Evolutionary conservation across 1,139 yeast genomes (phyloP).

Genomic region (Casaregolazyma lundiana): DNA sequence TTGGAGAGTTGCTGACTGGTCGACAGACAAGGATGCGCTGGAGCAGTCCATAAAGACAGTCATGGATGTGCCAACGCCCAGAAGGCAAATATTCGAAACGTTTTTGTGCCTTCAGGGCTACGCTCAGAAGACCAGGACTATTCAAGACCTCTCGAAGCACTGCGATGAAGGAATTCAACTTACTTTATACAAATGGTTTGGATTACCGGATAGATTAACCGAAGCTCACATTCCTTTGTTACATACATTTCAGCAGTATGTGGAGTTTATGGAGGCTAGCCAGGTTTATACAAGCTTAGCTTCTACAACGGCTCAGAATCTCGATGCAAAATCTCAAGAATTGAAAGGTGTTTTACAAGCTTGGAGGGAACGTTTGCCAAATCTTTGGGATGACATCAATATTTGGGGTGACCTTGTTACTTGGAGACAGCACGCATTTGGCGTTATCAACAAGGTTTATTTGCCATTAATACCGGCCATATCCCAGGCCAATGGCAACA

Average conservation of each 20-base stretch:
- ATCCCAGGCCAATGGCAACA: constrained; percentile 65
- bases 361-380: constrained; percentile 97
- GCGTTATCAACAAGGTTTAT: constrained; percentile 91
- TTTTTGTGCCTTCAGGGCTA: constrained; percentile 89
- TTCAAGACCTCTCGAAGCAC: constrained; percentile 69
- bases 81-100: constrained; percentile 93
- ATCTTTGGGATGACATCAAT: constrained; percentile 94
- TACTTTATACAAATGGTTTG: constrained; percentile 89
- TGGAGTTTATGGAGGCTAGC: constrained; percentile 96
- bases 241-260: constrained; percentile 95
- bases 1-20: constrained; percentile 99
- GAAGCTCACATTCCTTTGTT: constrained; percentile 85
- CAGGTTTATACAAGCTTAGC: constrained; percentile 88
- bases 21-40: constrained; percentile 86
- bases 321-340: constrained; percentile 90
- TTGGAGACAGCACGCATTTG: constrained; percentile 98
- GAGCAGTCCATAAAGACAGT: constrained; percentile 94
- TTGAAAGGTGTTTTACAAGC: constrained; percentile 90
- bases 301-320: constrained; percentile 84
- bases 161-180: constrained; percentile 97
- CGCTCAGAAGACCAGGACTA: constrained; percentile 81
- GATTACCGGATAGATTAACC: constrained; percentile 72
- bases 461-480: constrained; percentile 86
- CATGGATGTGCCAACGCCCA: constrained; percentile 98
- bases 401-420: constrained; percentile 97